phyloP scores from a whole-genome alignment of 1,284 basidiomycete species.

The Puccinia coronata region DNA sequence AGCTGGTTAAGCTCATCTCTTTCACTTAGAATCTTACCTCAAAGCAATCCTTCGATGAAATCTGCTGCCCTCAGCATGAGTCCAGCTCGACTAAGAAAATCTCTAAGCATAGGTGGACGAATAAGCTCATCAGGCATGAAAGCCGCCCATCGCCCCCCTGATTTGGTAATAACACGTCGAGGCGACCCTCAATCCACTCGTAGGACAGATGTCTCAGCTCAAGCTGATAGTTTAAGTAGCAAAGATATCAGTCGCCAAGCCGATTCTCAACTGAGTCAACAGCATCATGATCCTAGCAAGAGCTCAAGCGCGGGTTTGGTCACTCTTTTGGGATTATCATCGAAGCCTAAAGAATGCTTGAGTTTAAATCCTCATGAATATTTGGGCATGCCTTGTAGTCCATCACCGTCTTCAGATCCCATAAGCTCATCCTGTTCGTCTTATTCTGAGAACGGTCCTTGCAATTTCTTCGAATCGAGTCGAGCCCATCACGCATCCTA shows the following conservation, averaged over 20 bases:
- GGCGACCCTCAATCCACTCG: neutral
- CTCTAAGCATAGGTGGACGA: neutral
- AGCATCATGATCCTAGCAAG: neutral
- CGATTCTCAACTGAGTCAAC: neutral
- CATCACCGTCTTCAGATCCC: neutral
- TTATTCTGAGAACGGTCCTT: neutral
- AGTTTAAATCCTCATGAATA: neutral
- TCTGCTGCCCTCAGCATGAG: neutral
- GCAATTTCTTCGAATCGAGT: neutral
- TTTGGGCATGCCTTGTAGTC: neutral
- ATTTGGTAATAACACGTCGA: neutral
- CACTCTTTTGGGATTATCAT: neutral
- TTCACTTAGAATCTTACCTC: neutral
- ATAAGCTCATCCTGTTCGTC: neutral
- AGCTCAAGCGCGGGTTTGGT: neutral
- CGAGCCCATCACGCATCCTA: no score
- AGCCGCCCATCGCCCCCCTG: neutral
- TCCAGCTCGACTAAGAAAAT: constrained; percentile 3
- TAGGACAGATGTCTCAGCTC: no score
- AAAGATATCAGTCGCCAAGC: neutral
- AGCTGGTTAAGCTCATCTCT: constrained; percentile 24
- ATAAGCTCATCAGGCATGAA: neutral
- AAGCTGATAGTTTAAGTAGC: neutral
- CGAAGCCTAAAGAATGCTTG: neutral
- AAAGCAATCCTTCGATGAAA: neutral